Percentiles rank a stretch among this genome's conserved stretches.
Evolutionary conservation across 805 yeast species (phyloP).

Genomic region (Lipomyces orientalis): DNA sequence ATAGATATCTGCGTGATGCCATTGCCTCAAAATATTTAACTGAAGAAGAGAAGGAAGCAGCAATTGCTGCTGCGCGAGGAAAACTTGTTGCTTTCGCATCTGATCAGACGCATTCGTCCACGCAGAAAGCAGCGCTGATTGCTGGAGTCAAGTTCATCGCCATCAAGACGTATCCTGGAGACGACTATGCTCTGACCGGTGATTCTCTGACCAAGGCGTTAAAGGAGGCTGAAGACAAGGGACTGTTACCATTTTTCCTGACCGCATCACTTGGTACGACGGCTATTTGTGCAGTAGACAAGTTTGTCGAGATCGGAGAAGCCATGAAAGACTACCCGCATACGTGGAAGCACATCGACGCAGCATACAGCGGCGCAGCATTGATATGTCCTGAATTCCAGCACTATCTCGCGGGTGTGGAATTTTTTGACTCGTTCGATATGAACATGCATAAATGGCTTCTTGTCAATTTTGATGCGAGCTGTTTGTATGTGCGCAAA

Average conservation of each 20-base stretch:
- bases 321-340: constrained; percentile 23
- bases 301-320: constrained; percentile 31
- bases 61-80: constrained; percentile 36
- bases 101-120: constrained; percentile 39
- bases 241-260: constrained; percentile 36
- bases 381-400: constrained; percentile 37
- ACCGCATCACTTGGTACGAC: constrained; percentile 40
- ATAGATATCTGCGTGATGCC: constrained; percentile 35
- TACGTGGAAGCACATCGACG: constrained; percentile 39
- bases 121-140: constrained; percentile 40
- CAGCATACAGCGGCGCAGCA: constrained; percentile 41
- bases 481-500: constrained; percentile 36
- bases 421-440: constrained; percentile 39
- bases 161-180: constrained; percentile 33
- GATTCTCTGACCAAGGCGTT: constrained; percentile 27
- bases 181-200: constrained; percentile 35
- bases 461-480: constrained; percentile 39
- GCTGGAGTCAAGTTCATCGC: constrained; percentile 37
- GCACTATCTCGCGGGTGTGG: constrained; percentile 31
- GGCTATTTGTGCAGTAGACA: constrained; percentile 39
- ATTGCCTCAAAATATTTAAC: constrained; percentile 29
- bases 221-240: constrained; percentile 26
- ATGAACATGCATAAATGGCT: constrained; percentile 41
- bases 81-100: constrained; percentile 38
- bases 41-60: constrained; percentile 32